Percentiles rank a stretch among this genome's conserved stretches.
These are phyloP conservation scores for Vinca minor DNA, from an alignment of 257 asterid genomes.

Conservation along the genomic window DNA sequence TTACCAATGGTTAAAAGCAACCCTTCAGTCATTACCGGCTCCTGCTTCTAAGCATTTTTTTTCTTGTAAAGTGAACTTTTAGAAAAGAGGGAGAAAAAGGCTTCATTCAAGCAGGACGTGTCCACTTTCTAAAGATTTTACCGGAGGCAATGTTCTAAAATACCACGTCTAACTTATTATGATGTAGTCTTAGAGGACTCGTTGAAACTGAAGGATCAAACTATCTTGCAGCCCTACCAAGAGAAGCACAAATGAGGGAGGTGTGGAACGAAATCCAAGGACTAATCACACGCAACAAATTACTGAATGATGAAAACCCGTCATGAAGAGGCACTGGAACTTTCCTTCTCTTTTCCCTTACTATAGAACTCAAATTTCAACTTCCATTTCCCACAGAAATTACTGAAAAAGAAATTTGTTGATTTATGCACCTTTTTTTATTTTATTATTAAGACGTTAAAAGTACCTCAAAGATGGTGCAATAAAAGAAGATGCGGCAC, in stretches of 20 bases:
- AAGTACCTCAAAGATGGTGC: slow-evolving; percentile 93
- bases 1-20: neutral
- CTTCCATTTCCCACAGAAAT: neutral
- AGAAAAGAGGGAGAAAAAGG: neutral
- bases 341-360: too few species aligned
- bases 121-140: neutral
- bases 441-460: too few species aligned
- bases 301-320: neutral
- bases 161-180: neutral
- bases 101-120: too few species aligned
- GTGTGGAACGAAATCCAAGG: neutral
- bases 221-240: neutral
- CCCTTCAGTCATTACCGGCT: neutral
- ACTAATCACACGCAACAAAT: neutral
- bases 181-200: neutral
- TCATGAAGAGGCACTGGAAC: neutral
- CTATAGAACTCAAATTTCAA: neutral
- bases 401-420: neutral
- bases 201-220: neutral
- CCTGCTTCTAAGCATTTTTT: neutral
- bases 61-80: neutral
- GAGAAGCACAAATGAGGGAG: neutral
- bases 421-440: neutral
- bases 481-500: slow-evolving; percentile 95
- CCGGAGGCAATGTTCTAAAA: neutral